Conservation (phyloP, 169 alveolate genomes). For the Babesia ovis region DNA sequence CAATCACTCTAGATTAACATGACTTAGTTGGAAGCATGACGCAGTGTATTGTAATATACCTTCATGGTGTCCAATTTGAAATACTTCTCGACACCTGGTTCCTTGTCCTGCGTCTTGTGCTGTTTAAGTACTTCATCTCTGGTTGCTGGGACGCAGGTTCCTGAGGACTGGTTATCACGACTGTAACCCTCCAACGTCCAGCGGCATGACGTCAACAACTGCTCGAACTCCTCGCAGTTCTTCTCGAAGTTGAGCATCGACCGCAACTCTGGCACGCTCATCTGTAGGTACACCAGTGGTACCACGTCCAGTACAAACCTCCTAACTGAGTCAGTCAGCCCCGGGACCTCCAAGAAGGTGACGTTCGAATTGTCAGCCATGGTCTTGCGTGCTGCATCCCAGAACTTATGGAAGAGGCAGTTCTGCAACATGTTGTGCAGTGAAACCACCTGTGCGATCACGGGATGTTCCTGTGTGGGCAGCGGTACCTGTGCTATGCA, state of each 20-base stretch:
- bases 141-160: slow-evolving; percentile 39
- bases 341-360: slow-evolving; percentile 55
- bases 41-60: slow-evolving; percentile 41
- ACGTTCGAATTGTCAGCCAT: background rate
- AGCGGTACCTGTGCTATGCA: slow-evolving; percentile 66
- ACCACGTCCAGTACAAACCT: slow-evolving; percentile 53
- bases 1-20: background rate
- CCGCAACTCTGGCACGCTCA: slow-evolving; percentile 52
- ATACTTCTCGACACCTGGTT: slow-evolving; percentile 38
- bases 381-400: slow-evolving; percentile 46
- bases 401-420: slow-evolving; percentile 53
- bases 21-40: background rate
- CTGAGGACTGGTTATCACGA: slow-evolving; percentile 29
- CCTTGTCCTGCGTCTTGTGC: slow-evolving; percentile 15
- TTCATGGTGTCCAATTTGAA: slow-evolving; percentile 43
- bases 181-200: slow-evolving; percentile 53
- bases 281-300: slow-evolving; percentile 58
- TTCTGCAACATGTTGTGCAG: slow-evolving; percentile 59
- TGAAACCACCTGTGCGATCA: slow-evolving; percentile 28
- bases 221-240: slow-evolving; percentile 59
- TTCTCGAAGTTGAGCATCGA: slow-evolving; percentile 20
- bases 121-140: slow-evolving; percentile 36
- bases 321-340: slow-evolving; percentile 45
- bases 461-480: slow-evolving; percentile 43
- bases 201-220: slow-evolving; percentile 27